These are phyloP conservation scores for Claviceps citrina DNA, from an alignment of 2,329 filamentous ascomycete species.

Conservation along the genomic window DNA sequence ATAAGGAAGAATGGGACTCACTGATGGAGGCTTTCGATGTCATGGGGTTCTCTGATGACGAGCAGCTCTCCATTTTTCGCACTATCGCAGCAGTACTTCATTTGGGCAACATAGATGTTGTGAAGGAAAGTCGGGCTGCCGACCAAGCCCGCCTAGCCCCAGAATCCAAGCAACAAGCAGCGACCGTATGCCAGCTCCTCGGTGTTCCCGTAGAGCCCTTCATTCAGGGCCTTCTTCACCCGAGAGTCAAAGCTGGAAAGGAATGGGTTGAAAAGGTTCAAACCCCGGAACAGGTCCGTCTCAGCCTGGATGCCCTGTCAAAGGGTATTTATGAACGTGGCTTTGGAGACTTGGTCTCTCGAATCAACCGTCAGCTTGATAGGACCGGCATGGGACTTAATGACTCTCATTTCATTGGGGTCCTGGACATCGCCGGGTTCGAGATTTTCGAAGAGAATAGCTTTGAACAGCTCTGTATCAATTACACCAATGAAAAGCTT, in stretches of 20 bases:
- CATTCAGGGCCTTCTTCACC: slow-evolving; percentile 75
- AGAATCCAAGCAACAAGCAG: slow-evolving; percentile 59
- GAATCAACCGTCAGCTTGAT: slow-evolving; percentile 86
- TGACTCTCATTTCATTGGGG: slow-evolving; percentile 90
- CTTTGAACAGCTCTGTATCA: slow-evolving; percentile 98
- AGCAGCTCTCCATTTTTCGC: slow-evolving; percentile 68
- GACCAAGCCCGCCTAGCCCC: slow-evolving; percentile 76
- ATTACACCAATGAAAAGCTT: slow-evolving; percentile 98
- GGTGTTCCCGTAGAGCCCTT: slow-evolving; percentile 78
- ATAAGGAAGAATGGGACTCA: slow-evolving; percentile 75
- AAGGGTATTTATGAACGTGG: slow-evolving; percentile 97
- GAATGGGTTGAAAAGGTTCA: slow-evolving; percentile 99
- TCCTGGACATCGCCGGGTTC: slow-evolving; percentile 96
- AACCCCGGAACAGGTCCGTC: slow-evolving; percentile 86
- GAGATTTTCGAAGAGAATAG: slow-evolving; percentile 98
- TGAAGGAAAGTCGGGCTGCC: slow-evolving; percentile 77
- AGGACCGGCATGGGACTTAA: slow-evolving; percentile 70
- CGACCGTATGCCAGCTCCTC: slow-evolving; percentile 67
- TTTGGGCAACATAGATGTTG: slow-evolving; percentile 77
- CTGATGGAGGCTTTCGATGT: slow-evolving; percentile 85
- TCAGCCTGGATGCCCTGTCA: slow-evolving; percentile 76
- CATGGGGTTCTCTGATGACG: slow-evolving; percentile 81
- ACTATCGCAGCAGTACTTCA: slow-evolving; percentile 87
- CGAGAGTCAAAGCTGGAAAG: slow-evolving; percentile 82
- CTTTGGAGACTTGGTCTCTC: slow-evolving; percentile 80